phyloP scores from a whole-genome alignment of 345 rosid species.

The Clausena lansium region DNA sequence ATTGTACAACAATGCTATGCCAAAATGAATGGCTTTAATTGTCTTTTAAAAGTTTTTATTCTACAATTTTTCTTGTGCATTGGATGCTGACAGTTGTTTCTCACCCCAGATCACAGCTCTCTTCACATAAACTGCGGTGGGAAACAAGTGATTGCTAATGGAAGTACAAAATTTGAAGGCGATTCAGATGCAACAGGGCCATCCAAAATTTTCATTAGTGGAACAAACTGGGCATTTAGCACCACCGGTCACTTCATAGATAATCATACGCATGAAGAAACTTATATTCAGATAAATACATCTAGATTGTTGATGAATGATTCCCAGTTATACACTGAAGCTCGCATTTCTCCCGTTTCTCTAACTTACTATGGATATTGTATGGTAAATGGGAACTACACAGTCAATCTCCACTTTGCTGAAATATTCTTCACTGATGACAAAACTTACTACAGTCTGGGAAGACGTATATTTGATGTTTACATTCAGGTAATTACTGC shows the following conservation, averaged over 20 bases:
- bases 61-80: too few relatives aligned
- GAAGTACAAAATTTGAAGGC: conserved; percentile 22
- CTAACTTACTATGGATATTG: conserved; percentile 53
- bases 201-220: conserved; percentile 15
- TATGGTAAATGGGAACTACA: conserved; percentile 40
- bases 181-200: conserved; percentile 30
- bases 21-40: too few relatives aligned
- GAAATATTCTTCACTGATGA: conserved; percentile 52
- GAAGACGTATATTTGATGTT: conserved; percentile 63
- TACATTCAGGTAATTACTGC: conserved; percentile 52
- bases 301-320: conserved; percentile 8
- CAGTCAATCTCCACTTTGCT: conserved; percentile 74
- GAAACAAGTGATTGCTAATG: background rate
- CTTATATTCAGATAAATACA: conserved; percentile 9
- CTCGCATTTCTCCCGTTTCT: conserved; percentile 46
- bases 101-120: conserved; percentile 18
- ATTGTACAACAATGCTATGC: background rate
- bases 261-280: background rate
- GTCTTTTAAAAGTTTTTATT: too few relatives aligned
- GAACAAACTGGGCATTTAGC: conserved; percentile 44
- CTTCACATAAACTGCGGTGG: conserved; percentile 53
- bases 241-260: conserved; percentile 55
- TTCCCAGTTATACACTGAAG: conserved; percentile 36
- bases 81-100: background rate
- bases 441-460: conserved; percentile 35